Evolutionary conservation across 148 eudicot species (phyloP).

Genomic region (Dianthus caryophyllus): DNA sequence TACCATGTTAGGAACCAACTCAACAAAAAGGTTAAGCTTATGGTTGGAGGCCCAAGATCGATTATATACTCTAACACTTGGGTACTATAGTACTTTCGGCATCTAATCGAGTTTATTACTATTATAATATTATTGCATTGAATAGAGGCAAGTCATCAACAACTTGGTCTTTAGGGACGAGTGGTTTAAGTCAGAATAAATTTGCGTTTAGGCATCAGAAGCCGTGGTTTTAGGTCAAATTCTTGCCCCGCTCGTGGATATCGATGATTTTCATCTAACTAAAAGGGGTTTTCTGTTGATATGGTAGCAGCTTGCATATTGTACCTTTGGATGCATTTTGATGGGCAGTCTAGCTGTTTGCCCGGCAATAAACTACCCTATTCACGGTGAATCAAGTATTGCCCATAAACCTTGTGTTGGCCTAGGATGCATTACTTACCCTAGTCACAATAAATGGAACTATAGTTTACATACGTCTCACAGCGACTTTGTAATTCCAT

Average conservation of each 20-base stretch:
- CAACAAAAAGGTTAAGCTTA: too few relatives aligned
- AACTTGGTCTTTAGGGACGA: too few relatives aligned
- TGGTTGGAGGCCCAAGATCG: too few relatives aligned
- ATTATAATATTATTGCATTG: too few relatives aligned
- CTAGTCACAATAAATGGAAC: slow-evolving; percentile 8
- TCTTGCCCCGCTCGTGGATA: too few relatives aligned
- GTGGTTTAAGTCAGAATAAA: not conserved
- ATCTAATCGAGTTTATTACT: too few relatives aligned
- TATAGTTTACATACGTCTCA: slow-evolving; percentile 1
- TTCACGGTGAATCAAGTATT: not conserved
- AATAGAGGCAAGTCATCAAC: too few relatives aligned
- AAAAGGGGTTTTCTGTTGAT: not conserved
- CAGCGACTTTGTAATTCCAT: not conserved
- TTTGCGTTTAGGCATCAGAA: too few relatives aligned
- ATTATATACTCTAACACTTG: too few relatives aligned
- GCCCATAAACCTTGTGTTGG: not conserved
- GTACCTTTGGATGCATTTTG: slow-evolving; percentile 2
- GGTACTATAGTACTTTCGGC: too few relatives aligned
- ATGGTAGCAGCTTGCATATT: slow-evolving; percentile 3
- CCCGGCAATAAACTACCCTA: not conserved
- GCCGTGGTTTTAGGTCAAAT: too few relatives aligned
- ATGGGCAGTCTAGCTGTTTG: slow-evolving; percentile 2
- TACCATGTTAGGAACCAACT: too few relatives aligned
- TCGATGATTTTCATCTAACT: slow-evolving; percentile 1
- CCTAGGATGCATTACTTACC: slow-evolving; percentile 3